phyloP scores from a whole-genome alignment of 148 eudicot species.

The Bassia scoparia region DNA sequence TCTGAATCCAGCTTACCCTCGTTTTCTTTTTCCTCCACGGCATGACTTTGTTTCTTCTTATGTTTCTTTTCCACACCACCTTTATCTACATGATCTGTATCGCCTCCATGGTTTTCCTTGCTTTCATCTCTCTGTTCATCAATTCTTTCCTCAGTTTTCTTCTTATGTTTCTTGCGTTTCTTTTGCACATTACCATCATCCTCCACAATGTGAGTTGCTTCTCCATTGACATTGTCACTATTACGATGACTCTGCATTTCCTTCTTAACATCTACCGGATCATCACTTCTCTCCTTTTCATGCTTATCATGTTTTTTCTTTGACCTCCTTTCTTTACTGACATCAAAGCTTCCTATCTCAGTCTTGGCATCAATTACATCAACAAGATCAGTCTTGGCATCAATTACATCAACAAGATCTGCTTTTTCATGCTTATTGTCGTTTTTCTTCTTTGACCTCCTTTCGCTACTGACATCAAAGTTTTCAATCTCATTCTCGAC shows the following conservation, averaged over 20 bases:
- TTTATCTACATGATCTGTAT: not conserved
- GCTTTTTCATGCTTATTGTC: not conserved
- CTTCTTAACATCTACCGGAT: not conserved
- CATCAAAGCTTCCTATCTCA: constrained; percentile 9
- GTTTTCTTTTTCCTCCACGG: constrained; percentile 2
- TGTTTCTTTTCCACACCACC: constrained; percentile 14
- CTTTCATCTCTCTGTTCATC: not conserved
- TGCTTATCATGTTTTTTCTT: constrained; percentile 11
- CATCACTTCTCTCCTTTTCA: constrained; percentile 13
- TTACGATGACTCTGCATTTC: not conserved
- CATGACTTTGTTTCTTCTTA: constrained; percentile 19
- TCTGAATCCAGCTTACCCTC: constrained; percentile 13
- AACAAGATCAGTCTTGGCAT: constrained; percentile 2
- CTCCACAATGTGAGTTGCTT: not conserved
- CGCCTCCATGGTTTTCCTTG: not conserved
- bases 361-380: not conserved
- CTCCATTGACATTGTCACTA: constrained; percentile 1
- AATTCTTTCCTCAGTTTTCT: not conserved
- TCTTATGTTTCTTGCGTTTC: constrained; percentile 23
- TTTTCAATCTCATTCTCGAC: not conserved
- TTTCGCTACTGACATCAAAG: not conserved
- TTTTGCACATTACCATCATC: constrained; percentile 5
- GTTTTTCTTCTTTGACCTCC: not conserved
- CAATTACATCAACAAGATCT: not conserved
- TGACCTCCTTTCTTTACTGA: constrained; percentile 1